Base-by-base conservation (phyloP, 1,139 yeast species). In the Petasospora rhodanensis region DNA sequence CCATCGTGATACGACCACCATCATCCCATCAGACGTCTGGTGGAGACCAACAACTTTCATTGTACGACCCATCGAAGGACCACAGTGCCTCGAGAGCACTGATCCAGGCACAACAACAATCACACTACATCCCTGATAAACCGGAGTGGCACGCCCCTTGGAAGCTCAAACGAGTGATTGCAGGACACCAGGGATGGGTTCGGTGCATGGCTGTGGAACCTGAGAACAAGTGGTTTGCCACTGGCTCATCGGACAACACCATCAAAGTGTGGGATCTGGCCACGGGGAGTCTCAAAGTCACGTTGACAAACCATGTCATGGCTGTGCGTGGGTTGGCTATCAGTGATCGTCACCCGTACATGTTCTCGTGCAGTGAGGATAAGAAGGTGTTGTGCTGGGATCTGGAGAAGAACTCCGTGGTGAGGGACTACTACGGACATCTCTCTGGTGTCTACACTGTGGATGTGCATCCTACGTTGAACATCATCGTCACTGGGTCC, bases 381-480 rank as follows among this genome's bases (percentile, higher is more conserved):
- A 89, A 89, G 55, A 73, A 87, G 24, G 86, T 87, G n/a, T 76
- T 87, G 52, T 89, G 97, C 59, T 93, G 97, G 96, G 98, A 93
- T 61, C 65, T 93, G 49, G 97, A 91, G 56, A 73, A 79, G 49
- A 85, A 91, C 47, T 75, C 76, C 48, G 79, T 85, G 2, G 75
- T 87, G 12, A 66, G 97, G 36, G 86, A 87, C 49, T 93, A 85
- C 55, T 94, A 89, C 57, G 99, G 98, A 5, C 98, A 91, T 59
- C 68, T 86, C 18, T 85, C 95, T 14, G 95, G 96, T 4, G 85
- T 93, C 2, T 87, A 85, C 52, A 68, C 94, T 1, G 67, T 87
- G 34, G 87, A 79, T 35, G 57, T 87, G 15, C 97, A 89, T 55
- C 97, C 97, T 0, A 85, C 86, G 6, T 60, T 89, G 24, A 95